Conservation (phyloP, 2,329 filamentous ascomycete genomes). For the Aspergillus sp. region DNA sequence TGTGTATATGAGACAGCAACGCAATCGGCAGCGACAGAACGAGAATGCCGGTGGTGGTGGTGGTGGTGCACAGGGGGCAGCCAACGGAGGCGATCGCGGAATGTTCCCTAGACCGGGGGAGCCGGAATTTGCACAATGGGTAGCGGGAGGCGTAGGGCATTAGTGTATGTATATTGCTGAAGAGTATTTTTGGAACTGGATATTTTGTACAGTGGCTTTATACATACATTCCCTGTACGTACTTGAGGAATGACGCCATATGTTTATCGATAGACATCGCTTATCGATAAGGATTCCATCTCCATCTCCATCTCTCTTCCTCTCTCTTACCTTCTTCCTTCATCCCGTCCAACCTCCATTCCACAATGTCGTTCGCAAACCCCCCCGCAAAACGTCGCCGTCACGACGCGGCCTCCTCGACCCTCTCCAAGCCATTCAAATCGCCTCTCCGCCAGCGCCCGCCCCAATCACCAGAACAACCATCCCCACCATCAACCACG, state of each 20-base stretch:
- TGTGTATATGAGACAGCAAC: constrained; percentile 59
- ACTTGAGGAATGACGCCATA: constrained; percentile 2
- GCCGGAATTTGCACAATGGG: constrained; percentile 60
- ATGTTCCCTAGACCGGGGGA: constrained; percentile 59
- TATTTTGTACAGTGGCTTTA: constrained; percentile 2
- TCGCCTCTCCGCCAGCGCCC: constrained; percentile 52
- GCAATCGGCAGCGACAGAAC: constrained; percentile 29
- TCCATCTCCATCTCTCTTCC: neutral
- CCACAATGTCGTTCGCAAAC: neutral
- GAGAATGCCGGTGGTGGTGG: constrained; percentile 17
- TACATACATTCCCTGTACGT: constrained; percentile 4
- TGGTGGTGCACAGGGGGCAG: constrained; percentile 16
- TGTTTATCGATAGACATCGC: constrained; percentile 1
- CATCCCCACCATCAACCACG: neutral
- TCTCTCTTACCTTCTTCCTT: neutral
- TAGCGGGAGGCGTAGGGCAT: constrained; percentile 54
- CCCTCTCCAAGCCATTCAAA: constrained; percentile 61
- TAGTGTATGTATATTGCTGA: constrained; percentile 15
- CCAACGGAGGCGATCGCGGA: constrained; percentile 37
- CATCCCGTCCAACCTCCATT: neutral
- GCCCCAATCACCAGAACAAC: too few relatives aligned
- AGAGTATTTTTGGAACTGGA: neutral
- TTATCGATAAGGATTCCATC: constrained; percentile 10
- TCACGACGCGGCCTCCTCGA: constrained; percentile 48
- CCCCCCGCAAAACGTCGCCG: constrained; percentile 49